These are phyloP conservation scores for Pecoramyces ruminantium DNA, from an alignment of 192 early-diverging fungal species.

Conservation along the genomic window DNA sequence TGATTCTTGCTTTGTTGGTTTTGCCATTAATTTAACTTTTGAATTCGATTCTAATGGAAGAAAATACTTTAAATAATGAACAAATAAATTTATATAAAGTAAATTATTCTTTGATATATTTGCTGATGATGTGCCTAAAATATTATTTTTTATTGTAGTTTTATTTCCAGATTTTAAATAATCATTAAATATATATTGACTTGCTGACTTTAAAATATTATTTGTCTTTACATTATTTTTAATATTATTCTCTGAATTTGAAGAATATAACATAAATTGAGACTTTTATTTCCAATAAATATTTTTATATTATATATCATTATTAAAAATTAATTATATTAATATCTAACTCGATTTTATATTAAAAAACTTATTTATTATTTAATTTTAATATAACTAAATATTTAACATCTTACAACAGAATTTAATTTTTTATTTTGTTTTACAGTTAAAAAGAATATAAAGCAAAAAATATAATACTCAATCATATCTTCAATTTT, in stretches of 20 bases:
- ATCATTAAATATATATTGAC: not conserved
- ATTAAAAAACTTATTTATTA: too few species aligned
- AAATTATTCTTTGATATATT: not conserved
- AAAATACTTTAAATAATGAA: not conserved
- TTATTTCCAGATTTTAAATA: not conserved
- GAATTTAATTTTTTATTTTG: not conserved
- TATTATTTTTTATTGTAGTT: not conserved
- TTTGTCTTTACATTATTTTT: not conserved
- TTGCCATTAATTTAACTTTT: not conserved
- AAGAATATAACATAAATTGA: not conserved
- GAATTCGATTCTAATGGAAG: not conserved
- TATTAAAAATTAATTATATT: too few species aligned
- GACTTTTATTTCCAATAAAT: not conserved
- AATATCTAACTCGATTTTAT: too few species aligned
- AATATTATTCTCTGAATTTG: not conserved
- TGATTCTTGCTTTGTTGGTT: not conserved
- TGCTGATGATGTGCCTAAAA: not conserved
- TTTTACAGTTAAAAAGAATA: not conserved
- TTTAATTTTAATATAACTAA: too few species aligned
- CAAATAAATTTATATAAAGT: not conserved
- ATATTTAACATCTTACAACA: not conserved
- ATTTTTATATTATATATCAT: too few species aligned
- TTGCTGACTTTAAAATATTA: not conserved
- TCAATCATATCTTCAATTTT: not conserved
- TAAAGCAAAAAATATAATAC: not conserved